Evolutionary conservation across 1,284 basidiomycete genomes (phyloP), one percentile per base, ranked within the genome.

Genomic region (Acaromyces ingoldii): DNA sequence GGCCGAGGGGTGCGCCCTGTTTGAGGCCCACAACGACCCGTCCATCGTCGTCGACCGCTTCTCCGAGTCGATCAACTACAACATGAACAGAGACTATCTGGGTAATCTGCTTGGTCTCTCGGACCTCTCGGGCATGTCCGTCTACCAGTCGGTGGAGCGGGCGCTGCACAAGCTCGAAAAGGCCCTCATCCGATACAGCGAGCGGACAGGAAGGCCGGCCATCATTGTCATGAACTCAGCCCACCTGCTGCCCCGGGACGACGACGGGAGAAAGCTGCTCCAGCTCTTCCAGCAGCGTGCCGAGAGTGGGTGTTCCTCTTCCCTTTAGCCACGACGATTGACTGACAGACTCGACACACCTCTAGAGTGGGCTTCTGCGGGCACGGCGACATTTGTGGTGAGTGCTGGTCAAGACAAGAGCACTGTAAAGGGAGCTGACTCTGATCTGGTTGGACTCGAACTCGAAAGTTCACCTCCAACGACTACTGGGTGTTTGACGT

Each of bases 161-260:
- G 63, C 61, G 13, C 36, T 72, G 38, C 69, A 72, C 58, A 72
- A 72, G 57, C 63, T 72, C 3, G 69, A 72, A 42, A 53, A 45
- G 25, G 69, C 69, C 9, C 53, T 72, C 17, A 67, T 69, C 49
- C 53, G 56, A 2, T 51, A 64, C 17, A 54, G 58, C 38, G 51
- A 65, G 13, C 59, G 50, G 44, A 60, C 55, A 15, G 61, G 65
- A n/a, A 60, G 62, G 41, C 69, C 69, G 2, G 67, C 65, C 7
- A 59, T 72, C 37, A 70, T 72, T n/a, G 57, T 70, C 26, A 72
- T 72, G 67, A 70, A 70, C 57, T 54, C 49, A 25, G 62, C 65
- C 2, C 69, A 72, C 39, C 57, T 72, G 10, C 48, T 72, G 6
- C 62, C 64, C 3, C 51, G 58, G 17, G 69, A 70, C 37, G 67